Base-by-base conservation (phyloP, 75 land plant species). In the Cupressus sempervirens region DNA sequence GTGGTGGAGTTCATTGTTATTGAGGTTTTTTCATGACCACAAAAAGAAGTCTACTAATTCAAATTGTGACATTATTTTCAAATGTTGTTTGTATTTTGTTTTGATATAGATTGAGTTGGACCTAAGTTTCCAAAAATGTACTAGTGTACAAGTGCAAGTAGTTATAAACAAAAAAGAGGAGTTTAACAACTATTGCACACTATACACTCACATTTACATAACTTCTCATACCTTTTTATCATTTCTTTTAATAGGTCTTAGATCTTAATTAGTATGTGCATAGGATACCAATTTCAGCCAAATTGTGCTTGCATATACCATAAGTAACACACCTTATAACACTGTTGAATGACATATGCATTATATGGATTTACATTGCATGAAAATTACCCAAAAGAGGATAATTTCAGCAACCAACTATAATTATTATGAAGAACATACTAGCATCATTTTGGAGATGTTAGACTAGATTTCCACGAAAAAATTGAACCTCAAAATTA, bases 221-320 rank as follows among this genome's bases (percentile, higher is more conserved):
- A 18, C 32, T 36, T 52, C 46, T 77, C 29, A 77, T 87, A 93
- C 99, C 95, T 94, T 91, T 20, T 90, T 84, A 54, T 36, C 70
- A 81, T 89, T 80, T 52, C 77, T 88, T 54, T 86, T 54, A 12
- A 97, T 81, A 76, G 73, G 75, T 77, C 98, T 87, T 83, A 94
- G 32, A 87, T 97, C 99, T 82, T 89, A 85, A 81, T 94, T 97
- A 38, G 95, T 91, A 84, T 97, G 99, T 53, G 98, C 98, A 86
- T 94, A 97, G 68, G 98, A 96, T 0, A 97, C 93, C 86, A 97
- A 88, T 89, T 97, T 97, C 88, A 97, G 88, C 98, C 98, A 96
- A 77, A 91, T 92, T 76, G 92, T 92, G 85, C 93, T 87, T 81
- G 96, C 89, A 82, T 93, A 85, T 20, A 96, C 86, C 92, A 97